Evolutionary conservation across 192 early-diverging fungal genomes (phyloP).

Genomic region (Chytriomyces hyalinus): DNA sequence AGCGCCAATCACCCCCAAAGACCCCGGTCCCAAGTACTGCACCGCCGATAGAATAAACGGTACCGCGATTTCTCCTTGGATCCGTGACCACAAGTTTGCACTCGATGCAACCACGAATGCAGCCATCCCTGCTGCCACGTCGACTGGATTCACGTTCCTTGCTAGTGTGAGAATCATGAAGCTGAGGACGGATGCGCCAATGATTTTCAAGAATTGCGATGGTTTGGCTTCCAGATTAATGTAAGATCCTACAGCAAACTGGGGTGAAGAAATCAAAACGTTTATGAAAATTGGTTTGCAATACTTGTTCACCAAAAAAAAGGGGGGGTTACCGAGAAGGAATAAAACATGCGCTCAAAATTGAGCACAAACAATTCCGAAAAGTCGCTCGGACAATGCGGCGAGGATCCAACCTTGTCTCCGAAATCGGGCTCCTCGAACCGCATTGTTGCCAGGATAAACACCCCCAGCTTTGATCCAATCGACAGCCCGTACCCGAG

Average conservation of each 20-base stretch:
- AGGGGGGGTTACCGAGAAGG: background rate
- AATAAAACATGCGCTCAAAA: background rate
- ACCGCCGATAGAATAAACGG: constrained; percentile 23
- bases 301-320: background rate
- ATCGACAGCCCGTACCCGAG: constrained; percentile 28
- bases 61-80: constrained; percentile 31
- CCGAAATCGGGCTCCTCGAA: constrained; percentile 12
- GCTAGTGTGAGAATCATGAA: constrained; percentile 17
- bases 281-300: too few relatives aligned
- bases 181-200: background rate
- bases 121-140: constrained; percentile 24
- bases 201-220: constrained; percentile 7
- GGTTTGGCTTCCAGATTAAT: constrained; percentile 3
- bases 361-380: background rate
- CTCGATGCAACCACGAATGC: constrained; percentile 20
- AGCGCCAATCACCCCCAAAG: constrained; percentile 14
- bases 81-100: constrained; percentile 23
- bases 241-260: background rate
- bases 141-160: constrained; percentile 2
- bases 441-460: background rate
- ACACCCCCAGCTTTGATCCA: constrained; percentile 29
- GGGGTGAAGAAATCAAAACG: background rate
- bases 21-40: constrained; percentile 25
- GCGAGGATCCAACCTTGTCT: background rate
- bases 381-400: constrained; percentile 16